Conservation (phyloP, 2,329 filamentous ascomycete species). For the Colletotrichum sp. region DNA sequence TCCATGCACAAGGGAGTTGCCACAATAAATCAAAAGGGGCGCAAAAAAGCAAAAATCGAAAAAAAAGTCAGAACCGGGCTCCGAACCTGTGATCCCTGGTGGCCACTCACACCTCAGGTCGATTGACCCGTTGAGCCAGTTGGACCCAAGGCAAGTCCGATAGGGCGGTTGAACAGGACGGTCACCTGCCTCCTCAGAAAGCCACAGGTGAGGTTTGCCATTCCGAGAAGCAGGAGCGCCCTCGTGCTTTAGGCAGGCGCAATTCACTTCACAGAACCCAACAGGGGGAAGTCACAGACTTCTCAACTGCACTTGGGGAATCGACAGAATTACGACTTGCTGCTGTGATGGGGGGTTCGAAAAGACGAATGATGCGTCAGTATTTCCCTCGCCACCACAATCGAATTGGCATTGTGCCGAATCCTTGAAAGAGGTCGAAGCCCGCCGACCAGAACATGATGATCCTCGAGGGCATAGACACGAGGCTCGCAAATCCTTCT, state of each 20-base stretch:
- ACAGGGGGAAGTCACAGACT: not conserved
- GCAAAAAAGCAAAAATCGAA: no score
- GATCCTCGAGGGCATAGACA: not conserved
- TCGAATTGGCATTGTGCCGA: not conserved
- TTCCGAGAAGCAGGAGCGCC: not conserved
- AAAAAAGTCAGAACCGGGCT: not conserved
- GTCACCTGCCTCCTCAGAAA: not conserved
- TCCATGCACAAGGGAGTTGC: no score
- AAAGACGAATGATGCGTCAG: not conserved
- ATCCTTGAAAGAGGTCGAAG: not conserved
- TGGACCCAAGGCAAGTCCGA: not conserved
- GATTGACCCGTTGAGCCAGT: not conserved
- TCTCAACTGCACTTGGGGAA: not conserved
- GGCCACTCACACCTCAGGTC: not conserved
- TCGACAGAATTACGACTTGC: not conserved
- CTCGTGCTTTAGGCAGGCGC: not conserved
- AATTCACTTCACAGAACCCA: not conserved
- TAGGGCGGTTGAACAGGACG: not conserved
- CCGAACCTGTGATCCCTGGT: not conserved
- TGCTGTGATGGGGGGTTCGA: not conserved
- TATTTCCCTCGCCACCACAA: not conserved
- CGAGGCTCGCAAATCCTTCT: not conserved
- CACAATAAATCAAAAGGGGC: no score
- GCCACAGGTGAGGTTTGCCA: accelerated
- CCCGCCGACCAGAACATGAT: not conserved